Percentiles rank a stretch among this genome's conserved stretches.
Conservation (phyloP, 2,329 filamentous ascomycete genomes). For the Fusarium nodosum region DNA sequence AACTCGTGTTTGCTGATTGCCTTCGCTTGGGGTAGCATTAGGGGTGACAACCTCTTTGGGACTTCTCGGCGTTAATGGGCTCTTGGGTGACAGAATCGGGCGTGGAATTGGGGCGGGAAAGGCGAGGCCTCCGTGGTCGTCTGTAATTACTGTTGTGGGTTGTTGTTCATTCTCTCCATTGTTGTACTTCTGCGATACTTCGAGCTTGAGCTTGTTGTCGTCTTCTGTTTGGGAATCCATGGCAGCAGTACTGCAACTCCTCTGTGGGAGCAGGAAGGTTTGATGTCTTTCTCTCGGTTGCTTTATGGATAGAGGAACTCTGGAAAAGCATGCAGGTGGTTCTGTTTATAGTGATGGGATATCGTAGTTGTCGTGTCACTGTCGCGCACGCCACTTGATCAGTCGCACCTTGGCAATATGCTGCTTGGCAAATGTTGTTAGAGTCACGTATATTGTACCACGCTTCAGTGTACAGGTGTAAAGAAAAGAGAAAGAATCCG, state of each 20-base stretch:
- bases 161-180: slow-evolving; percentile 9
- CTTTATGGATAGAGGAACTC: neutral
- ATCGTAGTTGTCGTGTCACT: slow-evolving; percentile 21
- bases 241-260: neutral
- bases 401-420: slow-evolving; percentile 7
- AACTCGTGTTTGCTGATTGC: slow-evolving; percentile 6
- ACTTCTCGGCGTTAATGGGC: slow-evolving; percentile 28
- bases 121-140: slow-evolving; percentile 30
- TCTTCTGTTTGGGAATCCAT: slow-evolving; percentile 31
- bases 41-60: slow-evolving; percentile 4
- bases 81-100: slow-evolving; percentile 31
- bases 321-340: neutral
- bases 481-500: neutral
- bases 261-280: neutral
- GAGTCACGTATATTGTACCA: slow-evolving; percentile 6
- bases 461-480: neutral
- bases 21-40: neutral
- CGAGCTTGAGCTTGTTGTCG: slow-evolving; percentile 23
- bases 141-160: slow-evolving; percentile 27
- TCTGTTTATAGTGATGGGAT: neutral
- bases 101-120: slow-evolving; percentile 34
- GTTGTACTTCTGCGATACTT: slow-evolving; percentile 28
- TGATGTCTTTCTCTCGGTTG: neutral
- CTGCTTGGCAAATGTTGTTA: slow-evolving; percentile 14
- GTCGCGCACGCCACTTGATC: slow-evolving; percentile 4